Evolutionary conservation across 768 basidiomycete species (phyloP).

Genomic region (Phlebiopsis gigantea): DNA sequence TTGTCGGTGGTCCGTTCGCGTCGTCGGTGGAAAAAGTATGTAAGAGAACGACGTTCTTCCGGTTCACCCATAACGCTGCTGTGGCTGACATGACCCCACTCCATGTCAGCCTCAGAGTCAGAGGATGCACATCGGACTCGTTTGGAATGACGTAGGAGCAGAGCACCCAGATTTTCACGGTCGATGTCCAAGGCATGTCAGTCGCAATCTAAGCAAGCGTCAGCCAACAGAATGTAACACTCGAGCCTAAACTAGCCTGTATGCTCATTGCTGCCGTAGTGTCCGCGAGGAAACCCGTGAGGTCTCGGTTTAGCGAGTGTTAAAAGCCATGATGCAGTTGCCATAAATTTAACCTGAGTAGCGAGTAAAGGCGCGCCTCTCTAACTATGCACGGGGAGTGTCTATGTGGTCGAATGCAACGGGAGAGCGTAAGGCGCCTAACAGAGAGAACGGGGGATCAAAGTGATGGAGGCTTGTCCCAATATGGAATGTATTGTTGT

Average conservation of each 20-base stretch:
- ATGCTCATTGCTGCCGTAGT: not conserved
- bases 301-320: not conserved
- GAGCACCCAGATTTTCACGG: no score
- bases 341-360: not conserved
- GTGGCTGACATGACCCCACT: not conserved
- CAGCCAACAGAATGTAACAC: not conserved
- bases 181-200: no score
- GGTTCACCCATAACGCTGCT: not conserved
- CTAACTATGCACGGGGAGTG: no score
- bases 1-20: not conserved
- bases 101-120: not conserved
- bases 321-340: not conserved
- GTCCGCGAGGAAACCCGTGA: not conserved
- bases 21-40: no score
- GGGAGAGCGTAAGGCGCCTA: not conserved
- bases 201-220: not conserved
- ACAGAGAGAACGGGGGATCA: not conserved
- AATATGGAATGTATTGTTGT: not conserved
- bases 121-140: not conserved
- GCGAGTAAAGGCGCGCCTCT: no score
- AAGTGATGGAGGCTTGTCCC: not conserved
- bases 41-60: no score
- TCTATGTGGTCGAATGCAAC: not conserved
- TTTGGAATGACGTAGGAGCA: not conserved
- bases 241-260: not conserved